Evolutionary conservation across 2,329 filamentous ascomycete genomes (phyloP).

Genomic region (Neonectria coccinea): DNA sequence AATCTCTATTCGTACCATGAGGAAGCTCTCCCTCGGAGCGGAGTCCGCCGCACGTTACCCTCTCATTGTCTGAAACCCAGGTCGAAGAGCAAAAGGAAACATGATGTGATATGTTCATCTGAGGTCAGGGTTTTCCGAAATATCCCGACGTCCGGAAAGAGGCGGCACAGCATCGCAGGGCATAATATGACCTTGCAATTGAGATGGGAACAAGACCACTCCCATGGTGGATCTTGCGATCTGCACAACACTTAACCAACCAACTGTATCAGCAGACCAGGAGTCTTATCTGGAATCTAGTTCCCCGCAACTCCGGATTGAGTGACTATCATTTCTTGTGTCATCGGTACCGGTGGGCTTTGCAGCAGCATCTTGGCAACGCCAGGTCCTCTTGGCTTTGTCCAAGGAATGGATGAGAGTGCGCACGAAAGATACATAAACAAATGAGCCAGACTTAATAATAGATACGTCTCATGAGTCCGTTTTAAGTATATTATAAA

Average conservation of each 20-base stretch:
- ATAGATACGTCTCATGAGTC: too few relatives aligned
- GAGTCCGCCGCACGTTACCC: background rate
- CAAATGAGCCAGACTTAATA: too few relatives aligned
- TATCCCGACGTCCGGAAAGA: background rate
- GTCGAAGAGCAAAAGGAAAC: background rate
- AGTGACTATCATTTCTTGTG: background rate
- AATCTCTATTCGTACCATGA: background rate
- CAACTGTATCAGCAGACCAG: background rate
- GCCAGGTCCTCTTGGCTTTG: background rate
- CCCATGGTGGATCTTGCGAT: background rate
- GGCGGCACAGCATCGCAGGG: background rate
- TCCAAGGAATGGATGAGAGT: background rate
- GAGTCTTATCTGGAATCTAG: background rate
- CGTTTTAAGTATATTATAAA: too few relatives aligned
- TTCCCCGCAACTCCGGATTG: background rate
- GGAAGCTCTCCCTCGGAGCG: background rate
- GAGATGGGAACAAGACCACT: background rate
- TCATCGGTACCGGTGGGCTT: background rate
- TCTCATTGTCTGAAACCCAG: background rate
- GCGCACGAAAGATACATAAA: too few relatives aligned
- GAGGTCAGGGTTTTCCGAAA: background rate
- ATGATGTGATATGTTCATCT: constrained; percentile 2
- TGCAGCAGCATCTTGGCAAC: background rate
- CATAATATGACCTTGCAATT: background rate
- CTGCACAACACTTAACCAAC: background rate